phyloP scores from a whole-genome alignment of 192 early-diverging fungal genomes.

The Gigaspora rosea region DNA sequence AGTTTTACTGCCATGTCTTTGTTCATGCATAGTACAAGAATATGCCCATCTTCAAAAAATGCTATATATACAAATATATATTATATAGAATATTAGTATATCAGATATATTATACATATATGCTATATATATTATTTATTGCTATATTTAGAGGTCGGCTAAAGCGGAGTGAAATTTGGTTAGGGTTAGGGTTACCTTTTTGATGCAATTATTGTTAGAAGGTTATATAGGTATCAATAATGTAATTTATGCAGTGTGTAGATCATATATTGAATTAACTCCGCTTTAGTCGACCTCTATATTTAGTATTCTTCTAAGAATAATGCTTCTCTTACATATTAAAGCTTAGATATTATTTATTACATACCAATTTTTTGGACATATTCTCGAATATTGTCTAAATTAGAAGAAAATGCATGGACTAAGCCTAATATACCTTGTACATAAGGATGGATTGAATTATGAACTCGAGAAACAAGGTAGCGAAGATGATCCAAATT shows the following conservation, averaged over 20 bases:
- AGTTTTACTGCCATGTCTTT: not conserved
- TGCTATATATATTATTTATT: not conserved
- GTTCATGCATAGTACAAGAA: not conserved
- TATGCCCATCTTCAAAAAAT: not conserved
- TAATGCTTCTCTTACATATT: too few relatives aligned
- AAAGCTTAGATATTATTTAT: too few relatives aligned
- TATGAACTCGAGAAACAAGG: not conserved
- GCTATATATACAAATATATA: not conserved
- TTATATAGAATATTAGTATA: not conserved
- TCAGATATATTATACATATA: too few relatives aligned
- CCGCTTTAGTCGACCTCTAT: too few relatives aligned
- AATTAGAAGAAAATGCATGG: not conserved
- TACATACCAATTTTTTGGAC: not conserved
- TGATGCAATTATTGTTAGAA: too few relatives aligned
- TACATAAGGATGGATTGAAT: not conserved
- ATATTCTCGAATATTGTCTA: not conserved
- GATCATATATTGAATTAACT: too few relatives aligned
- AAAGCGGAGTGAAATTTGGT: too few relatives aligned
- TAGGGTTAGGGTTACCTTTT: too few relatives aligned
- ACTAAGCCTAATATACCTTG: not conserved
- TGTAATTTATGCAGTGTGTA: too few relatives aligned
- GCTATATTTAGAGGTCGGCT: too few relatives aligned
- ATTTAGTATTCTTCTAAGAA: not conserved
- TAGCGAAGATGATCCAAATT: not conserved
- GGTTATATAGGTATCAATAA: too few relatives aligned